Percentiles rank a stretch among this genome's conserved stretches.
Evolutionary conservation across 164 flowering plant species (phyloP).

Genomic region (Nymphaea colorata): DNA sequence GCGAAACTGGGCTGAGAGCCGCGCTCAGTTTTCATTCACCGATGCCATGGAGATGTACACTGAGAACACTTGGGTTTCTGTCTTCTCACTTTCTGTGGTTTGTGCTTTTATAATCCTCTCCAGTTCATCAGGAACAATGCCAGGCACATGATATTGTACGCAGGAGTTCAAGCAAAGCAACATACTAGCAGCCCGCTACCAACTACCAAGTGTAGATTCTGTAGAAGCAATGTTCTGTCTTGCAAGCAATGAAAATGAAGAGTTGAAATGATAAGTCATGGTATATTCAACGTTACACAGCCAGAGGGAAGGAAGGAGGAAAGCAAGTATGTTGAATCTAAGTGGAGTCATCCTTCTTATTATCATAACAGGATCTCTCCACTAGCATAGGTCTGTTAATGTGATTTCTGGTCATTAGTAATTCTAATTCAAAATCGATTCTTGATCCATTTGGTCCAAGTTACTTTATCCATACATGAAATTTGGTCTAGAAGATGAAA

Average conservation of each 20-base stretch:
- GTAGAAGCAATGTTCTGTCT: not conserved
- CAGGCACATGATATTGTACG: constrained; percentile 25
- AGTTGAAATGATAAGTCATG: too few species aligned
- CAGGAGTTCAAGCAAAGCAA: not conserved
- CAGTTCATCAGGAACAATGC: constrained; percentile 43
- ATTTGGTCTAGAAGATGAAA: too few species aligned
- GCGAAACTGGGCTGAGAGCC: constrained; percentile 95
- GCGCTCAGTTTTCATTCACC: constrained; percentile 84
- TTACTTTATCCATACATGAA: too few species aligned
- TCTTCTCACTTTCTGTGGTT: constrained; percentile 86
- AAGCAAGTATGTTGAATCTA: too few species aligned
- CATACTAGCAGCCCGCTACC: not conserved
- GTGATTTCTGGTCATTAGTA: too few species aligned
- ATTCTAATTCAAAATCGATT: too few species aligned
- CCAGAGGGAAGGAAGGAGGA: too few species aligned
- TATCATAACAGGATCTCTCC: too few species aligned
- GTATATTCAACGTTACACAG: too few species aligned
- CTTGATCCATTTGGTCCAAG: too few species aligned
- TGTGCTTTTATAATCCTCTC: constrained; percentile 96
- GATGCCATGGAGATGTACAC: constrained; percentile 99
- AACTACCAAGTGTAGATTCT: not conserved
- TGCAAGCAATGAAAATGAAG: not conserved
- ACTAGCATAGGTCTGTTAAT: too few species aligned
- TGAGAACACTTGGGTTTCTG: constrained; percentile 93
- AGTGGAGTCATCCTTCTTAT: too few species aligned